Evolutionary conservation across 2,329 filamentous ascomycete genomes (phyloP), one percentile per base, ranked within the genome.

Genomic region (Mariannaea sp.): DNA sequence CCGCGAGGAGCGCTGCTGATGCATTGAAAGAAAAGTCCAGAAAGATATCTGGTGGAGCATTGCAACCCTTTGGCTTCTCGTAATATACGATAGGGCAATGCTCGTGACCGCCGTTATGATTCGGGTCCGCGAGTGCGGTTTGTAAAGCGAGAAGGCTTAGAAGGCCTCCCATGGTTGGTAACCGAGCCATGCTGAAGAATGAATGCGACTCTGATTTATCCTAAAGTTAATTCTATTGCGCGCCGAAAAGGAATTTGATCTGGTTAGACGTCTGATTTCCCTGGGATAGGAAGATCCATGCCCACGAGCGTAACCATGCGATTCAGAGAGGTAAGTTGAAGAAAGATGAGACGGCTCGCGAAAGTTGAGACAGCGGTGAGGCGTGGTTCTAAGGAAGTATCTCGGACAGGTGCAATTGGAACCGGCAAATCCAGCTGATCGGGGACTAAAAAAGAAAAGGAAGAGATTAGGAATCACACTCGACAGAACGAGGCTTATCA

Each of bases 11-110:
- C 20, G 47, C 20, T 4, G 26, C 43, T 16, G 55, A 40, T 1
- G n/a, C 14, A 19, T 57, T 54, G 17, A 50, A 51, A 6, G 55
- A 52, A 19, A 60, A 65, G n/a, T 33, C 7, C 3, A 66, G 45
- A 26, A 67, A 67, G 2, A 60, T 53, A 8, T 61, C 60, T 12
- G 65, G 58, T 1, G 65, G 24, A 12, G 59, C 20, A n/a, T 50
- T 53, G 24, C 65, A 67, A 13, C 58, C 22, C 7, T 20, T 57
- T 35, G 57, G 57, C 1, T 43, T 53, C 9, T 62, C 53, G 7
- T 29, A 36, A 10, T 64, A 66, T 26, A 67, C 42, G 19, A 67
- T 32, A 24, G 65, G 61, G 19, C 65, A 67, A 40, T 65, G 66
- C 1, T 58, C 47, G 13, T 41, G 51, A n/a, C 41, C 19, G 16